These are phyloP conservation scores for Tuber melanosporum DNA, from an alignment of 495 filamentous ascomycete species.

Conservation along the genomic window DNA sequence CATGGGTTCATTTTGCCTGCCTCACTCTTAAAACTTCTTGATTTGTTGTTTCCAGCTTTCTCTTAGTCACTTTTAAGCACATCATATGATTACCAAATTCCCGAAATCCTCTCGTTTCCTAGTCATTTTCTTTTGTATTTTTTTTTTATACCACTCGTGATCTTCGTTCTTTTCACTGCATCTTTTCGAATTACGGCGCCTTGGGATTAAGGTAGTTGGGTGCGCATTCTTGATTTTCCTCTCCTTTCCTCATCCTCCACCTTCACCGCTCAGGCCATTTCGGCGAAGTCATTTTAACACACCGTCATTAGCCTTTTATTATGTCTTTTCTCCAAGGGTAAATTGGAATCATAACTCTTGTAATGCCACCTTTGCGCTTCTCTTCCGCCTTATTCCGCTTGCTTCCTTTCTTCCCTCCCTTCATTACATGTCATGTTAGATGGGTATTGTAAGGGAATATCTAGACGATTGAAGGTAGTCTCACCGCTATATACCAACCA, in stretches of 20 bases:
- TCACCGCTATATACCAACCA: not conserved
- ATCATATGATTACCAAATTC: not conserved
- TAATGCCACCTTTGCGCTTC: not conserved
- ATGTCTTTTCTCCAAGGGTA: not conserved
- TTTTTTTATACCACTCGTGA: not conserved
- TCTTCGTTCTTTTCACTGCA: not conserved
- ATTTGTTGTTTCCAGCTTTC: not conserved
- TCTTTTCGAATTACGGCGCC: constrained; percentile 4
- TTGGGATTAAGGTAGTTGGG: constrained; percentile 2
- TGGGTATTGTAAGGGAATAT: not conserved
- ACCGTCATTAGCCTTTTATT: not conserved
- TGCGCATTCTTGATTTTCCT: not conserved
- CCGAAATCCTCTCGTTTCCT: not conserved
- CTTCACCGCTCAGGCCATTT: not conserved
- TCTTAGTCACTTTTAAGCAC: not conserved
- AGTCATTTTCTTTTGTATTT: not conserved
- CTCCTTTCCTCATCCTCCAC: not conserved
- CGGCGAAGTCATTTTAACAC: not conserved
- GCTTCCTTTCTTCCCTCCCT: not conserved
- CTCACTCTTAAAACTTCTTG: not conserved
- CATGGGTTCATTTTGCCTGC: not conserved
- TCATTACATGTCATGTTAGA: constrained; percentile 1
- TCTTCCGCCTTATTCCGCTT: not conserved
- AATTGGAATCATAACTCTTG: not conserved
- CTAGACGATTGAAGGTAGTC: not conserved